These are phyloP conservation scores for Exophiala spinifera DNA, from an alignment of 2,329 filamentous ascomycete genomes.

Conservation along the genomic window DNA sequence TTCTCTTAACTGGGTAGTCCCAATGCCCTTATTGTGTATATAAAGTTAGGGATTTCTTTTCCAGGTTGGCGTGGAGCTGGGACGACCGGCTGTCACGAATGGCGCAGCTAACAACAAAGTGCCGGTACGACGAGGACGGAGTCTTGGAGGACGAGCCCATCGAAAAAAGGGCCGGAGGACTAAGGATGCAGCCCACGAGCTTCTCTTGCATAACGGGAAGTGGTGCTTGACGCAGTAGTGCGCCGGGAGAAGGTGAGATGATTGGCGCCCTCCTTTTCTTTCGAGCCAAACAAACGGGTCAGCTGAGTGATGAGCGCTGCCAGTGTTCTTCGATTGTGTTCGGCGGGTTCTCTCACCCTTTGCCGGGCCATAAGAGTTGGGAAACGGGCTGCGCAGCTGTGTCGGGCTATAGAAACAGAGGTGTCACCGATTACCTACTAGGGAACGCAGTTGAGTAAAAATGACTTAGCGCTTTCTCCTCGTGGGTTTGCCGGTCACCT, in stretches of 20 bases:
- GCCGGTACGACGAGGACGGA: no score
- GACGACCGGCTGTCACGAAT: no score
- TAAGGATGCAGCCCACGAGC: constrained; percentile 2
- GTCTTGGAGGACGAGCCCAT: not conserved
- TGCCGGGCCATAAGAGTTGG: not conserved
- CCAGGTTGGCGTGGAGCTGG: not conserved
- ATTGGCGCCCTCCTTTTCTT: constrained; percentile 24
- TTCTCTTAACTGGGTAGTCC: no score
- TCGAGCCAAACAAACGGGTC: constrained; percentile 15
- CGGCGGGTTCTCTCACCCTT: not conserved
- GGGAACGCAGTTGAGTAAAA: not conserved
- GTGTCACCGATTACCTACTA: no score
- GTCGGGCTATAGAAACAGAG: no score
- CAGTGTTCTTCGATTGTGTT: not conserved
- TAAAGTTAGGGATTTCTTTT: not conserved
- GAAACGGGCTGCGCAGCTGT: not conserved
- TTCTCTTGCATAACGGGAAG: constrained; percentile 12
- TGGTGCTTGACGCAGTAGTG: constrained; percentile 15
- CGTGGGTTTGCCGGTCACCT: not conserved
- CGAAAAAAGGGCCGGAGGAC: not conserved
- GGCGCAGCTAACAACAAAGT: no score
- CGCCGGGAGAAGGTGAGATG: constrained; percentile 5
- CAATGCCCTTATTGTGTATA: not conserved
- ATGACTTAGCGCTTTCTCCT: not conserved
- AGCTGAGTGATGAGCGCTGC: constrained; percentile 13